Evolutionary conservation across 768 basidiomycete genomes (phyloP).

Genomic region (Collybiopsis luxurians): DNA sequence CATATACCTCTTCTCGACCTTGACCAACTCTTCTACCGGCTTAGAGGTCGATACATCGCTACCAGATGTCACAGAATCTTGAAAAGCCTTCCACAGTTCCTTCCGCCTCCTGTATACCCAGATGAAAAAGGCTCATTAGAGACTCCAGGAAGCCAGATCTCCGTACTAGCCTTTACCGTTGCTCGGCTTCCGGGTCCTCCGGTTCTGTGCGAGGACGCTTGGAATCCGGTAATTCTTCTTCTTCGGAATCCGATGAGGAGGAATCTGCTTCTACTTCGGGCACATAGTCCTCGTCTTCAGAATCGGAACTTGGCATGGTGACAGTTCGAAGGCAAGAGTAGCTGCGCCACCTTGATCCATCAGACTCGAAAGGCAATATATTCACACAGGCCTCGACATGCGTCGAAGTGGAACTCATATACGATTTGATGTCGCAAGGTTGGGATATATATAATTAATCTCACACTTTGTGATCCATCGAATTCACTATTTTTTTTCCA

Average conservation of each 20-base stretch:
- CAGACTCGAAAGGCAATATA: too few species aligned
- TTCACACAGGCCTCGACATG: too few species aligned
- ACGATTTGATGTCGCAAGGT: too few species aligned
- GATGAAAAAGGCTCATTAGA: slow-evolving; percentile 5
- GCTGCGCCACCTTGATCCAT: too few species aligned
- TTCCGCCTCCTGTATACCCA: slow-evolving; percentile 55
- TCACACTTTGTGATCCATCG: too few species aligned
- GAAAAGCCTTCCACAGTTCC: slow-evolving; percentile 66
- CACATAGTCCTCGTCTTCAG: slow-evolving; percentile 70
- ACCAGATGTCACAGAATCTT: slow-evolving; percentile 48
- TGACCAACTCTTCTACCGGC: slow-evolving; percentile 38
- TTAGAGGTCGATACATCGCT: slow-evolving; percentile 15
- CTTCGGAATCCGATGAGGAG: slow-evolving; percentile 36
- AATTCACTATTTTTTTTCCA: too few species aligned
- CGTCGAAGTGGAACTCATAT: too few species aligned
- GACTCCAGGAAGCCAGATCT: background rate
- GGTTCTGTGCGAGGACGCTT: slow-evolving; percentile 32
- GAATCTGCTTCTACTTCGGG: slow-evolving; percentile 47
- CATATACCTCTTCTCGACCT: slow-evolving; percentile 64
- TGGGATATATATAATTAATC: too few species aligned
- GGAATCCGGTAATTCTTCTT: slow-evolving; percentile 32
- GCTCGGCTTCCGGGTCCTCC: slow-evolving; percentile 37
- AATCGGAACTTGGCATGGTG: slow-evolving; percentile 40
- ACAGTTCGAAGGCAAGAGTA: background rate
- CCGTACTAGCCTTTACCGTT: slow-evolving; percentile 33